Evolutionary conservation across 352 stramenopile species (phyloP), one percentile per base, ranked within the genome.

Genomic region (Pythium chondricola): DNA sequence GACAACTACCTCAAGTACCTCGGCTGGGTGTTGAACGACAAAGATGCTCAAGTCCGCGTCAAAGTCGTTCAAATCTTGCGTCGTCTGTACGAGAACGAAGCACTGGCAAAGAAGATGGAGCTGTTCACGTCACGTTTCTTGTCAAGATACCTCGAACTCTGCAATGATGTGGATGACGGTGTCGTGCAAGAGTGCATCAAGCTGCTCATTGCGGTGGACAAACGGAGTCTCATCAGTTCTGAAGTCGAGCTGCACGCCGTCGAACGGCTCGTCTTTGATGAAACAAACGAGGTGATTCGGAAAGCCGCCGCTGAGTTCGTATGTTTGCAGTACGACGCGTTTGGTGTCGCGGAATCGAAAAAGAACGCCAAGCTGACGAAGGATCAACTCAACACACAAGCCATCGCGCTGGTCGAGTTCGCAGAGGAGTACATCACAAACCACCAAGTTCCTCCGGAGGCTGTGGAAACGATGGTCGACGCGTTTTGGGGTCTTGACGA

Each of bases 1-100:
- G 85, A 97, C 54, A 96, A 93, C 51, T 97, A 95, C 52, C 61
- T 98, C 43, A 98, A 98, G 63, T 98, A 98, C 63, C 79, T 98
- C 43, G 94, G 90, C 5, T 98, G 94, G 94, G 86, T 98, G 54
- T 52, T 97, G 36, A 94, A 85, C 50, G 92, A 98, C 70, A 97
- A 97, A 60, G 69, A 83, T 38, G 66, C 70, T 1, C 31, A 50
- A 11, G 95, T 98, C 29, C 89, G 95, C 13, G 45, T 85, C 16
- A 71, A 81, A 4, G 85, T 94, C 17, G 55, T 97, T 5, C 55
- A 82, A 20, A 85, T 86, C n/a, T 66, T 98, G 9, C 69, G 75
- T 11, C 56, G 63, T 13, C 67, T 97, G 11, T 98, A 97, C 48
- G 71, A 86, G 25, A 73, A 88, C 24, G 77, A 93, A 31, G 52